Evolutionary conservation across 2,329 filamentous ascomycete species (phyloP).

Genomic region (Sporothrix pallida): DNA sequence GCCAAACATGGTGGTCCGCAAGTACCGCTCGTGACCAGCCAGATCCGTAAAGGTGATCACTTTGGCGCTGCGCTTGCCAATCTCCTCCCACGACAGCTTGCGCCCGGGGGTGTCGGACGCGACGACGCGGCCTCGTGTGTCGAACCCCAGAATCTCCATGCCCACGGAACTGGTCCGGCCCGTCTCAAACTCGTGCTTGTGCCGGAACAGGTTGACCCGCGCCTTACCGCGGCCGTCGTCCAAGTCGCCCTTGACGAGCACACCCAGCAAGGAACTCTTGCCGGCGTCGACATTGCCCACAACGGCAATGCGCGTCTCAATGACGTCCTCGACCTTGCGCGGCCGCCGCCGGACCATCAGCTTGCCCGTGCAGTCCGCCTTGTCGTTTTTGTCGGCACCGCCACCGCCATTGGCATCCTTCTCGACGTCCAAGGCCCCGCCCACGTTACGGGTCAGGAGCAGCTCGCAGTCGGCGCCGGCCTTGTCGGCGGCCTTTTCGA

Average conservation of each 20-base stretch:
- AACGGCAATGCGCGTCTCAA: constrained; percentile 94
- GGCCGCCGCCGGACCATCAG: constrained; percentile 80
- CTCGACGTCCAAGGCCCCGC: constrained; percentile 71
- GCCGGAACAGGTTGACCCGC: constrained; percentile 92
- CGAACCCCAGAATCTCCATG: constrained; percentile 99
- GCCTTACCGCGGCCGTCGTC: constrained; percentile 95
- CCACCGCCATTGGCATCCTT: not conserved
- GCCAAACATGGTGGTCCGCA: constrained; percentile 95
- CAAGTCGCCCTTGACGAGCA: constrained; percentile 91
- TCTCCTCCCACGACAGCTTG: constrained; percentile 93
- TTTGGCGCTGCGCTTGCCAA: constrained; percentile 91
- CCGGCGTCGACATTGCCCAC: constrained; percentile 98
- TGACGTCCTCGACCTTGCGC: constrained; percentile 78
- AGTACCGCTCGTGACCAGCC: constrained; percentile 92
- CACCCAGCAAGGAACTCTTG: constrained; percentile 94
- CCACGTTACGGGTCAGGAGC: constrained; percentile 89
- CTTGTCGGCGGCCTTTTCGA: constrained; percentile 68
- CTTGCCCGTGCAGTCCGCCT: constrained; percentile 80
- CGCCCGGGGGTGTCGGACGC: constrained; percentile 79
- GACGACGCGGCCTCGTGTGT: constrained; percentile 82
- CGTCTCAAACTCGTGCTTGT: constrained; percentile 97
- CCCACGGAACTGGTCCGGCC: constrained; percentile 95
- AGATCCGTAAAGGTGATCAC: constrained; percentile 96
- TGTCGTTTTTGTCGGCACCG: not conserved
- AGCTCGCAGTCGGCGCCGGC: constrained; percentile 77